Evolutionary conservation across 2,329 filamentous ascomycete genomes (phyloP), one percentile per base, ranked within the genome.

Genomic region (Pseudogymnoascus verrucosus): DNA sequence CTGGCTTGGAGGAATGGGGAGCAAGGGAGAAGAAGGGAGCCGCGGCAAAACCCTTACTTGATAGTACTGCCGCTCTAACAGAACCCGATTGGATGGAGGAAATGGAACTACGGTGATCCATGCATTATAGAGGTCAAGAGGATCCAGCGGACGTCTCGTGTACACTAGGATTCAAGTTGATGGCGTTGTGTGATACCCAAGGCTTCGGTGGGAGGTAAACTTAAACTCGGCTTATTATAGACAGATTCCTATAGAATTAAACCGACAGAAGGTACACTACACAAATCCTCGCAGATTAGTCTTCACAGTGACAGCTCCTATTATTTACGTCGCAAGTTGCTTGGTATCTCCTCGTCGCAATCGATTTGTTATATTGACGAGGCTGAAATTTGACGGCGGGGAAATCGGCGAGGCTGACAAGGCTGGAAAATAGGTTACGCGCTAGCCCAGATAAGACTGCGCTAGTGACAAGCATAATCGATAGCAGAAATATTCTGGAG

Each of bases 81-180:
- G 71, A 73, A 57, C 72, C 72, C 5, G 68, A 69, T 44, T 74
- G 72, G 71, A 74, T 74, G 73, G 71, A 71, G 3, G 73, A 74
- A 19, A 67, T 69, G n/a, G 72, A 74, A 61, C 64, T 74, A 28
- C 65, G 72, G 59, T 74, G 51, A 57, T 34, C 23, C 23, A 12
- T 57, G 26, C n/a, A 34, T 57, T 36, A 14, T 57, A 10, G 11
- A 57, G 51, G 28, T 7, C 28, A 11, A 12, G 28, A 34, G 12
- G 28, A 28, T 16, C 12, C 23, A 16, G 23, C 14, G 51, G 51
- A 16, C 10, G 28, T 11, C 51, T 57, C n/a, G 5, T 57, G 51
- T 57, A 57, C 28, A 34, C 28, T 57, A 57, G 21, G 51, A 51
- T 19, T 57, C 10, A 57, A 19, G 51, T 36, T 19, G 47, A 57